Percentiles rank a stretch among this genome's conserved stretches.
These are phyloP conservation scores for Lachancea sp. DNA, from an alignment of 805 yeast species.

Conservation along the genomic window DNA sequence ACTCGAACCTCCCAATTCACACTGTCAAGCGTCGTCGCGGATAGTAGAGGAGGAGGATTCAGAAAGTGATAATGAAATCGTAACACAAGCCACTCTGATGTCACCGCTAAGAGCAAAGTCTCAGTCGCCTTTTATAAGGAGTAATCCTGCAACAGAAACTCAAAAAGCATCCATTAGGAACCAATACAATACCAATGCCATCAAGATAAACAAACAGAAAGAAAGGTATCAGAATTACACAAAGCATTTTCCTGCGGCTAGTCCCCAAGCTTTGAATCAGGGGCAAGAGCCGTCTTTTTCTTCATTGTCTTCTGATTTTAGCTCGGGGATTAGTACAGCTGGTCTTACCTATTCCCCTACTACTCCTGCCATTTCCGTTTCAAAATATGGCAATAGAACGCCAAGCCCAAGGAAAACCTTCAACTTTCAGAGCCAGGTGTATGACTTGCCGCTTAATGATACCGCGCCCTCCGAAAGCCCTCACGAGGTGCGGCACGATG, in stretches of 20 bases:
- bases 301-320: constrained; percentile 22
- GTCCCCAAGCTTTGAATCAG: constrained; percentile 8
- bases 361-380: constrained; percentile 22
- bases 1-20: constrained; percentile 6
- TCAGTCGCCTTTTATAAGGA: constrained; percentile 36
- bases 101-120: constrained; percentile 19
- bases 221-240: constrained; percentile 30
- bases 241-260: constrained; percentile 22
- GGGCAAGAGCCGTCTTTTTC: constrained; percentile 20
- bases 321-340: constrained; percentile 3
- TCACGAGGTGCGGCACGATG: background rate
- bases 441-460: constrained; percentile 26
- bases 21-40: constrained; percentile 1
- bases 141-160: constrained; percentile 28
- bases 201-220: constrained; percentile 30
- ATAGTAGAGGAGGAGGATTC: constrained; percentile 13
- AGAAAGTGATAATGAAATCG: constrained; percentile 26
- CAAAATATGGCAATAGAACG: constrained; percentile 5
- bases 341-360: constrained; percentile 11
- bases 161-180: constrained; percentile 37
- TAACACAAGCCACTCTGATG: constrained; percentile 14
- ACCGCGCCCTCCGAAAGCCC: background rate
- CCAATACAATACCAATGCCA: constrained; percentile 18
- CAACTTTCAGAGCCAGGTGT: constrained; percentile 34
- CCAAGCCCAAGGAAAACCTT: constrained; percentile 18